Percentiles rank a stretch among this genome's conserved stretches.
Evolutionary conservation across 805 yeast species (phyloP).

Genomic region (Zygosaccharomyces bailii): DNA sequence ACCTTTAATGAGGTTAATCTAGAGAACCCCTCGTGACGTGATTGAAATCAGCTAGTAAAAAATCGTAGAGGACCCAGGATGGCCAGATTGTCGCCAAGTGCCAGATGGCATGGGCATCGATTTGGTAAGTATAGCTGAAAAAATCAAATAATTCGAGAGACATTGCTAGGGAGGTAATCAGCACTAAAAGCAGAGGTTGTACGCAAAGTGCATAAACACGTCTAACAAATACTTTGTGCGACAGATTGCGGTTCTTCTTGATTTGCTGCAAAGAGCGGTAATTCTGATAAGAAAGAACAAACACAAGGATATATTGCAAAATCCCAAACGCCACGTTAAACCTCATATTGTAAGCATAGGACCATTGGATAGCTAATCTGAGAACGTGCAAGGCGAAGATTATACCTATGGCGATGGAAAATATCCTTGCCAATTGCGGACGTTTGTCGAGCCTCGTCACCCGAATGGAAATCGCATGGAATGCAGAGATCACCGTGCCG

Average conservation of each 20-base stretch:
- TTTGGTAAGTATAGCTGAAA: constrained; percentile 59
- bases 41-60: constrained; percentile 45
- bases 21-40: constrained; percentile 11
- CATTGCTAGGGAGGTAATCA: constrained; percentile 67
- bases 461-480: constrained; percentile 64
- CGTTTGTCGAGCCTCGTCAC: constrained; percentile 53
- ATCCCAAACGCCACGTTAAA: constrained; percentile 81
- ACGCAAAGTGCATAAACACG: constrained; percentile 31
- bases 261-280: constrained; percentile 21
- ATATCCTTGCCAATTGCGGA: constrained; percentile 33
- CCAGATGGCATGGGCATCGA: constrained; percentile 96
- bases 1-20: constrained; percentile 2
- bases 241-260: constrained; percentile 7
- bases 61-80: constrained; percentile 67
- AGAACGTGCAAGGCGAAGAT: constrained; percentile 64
- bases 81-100: constrained; percentile 87
- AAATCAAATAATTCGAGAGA: constrained; percentile 89
- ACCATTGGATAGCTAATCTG: constrained; percentile 70
- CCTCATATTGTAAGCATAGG: constrained; percentile 90
- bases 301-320: constrained; percentile 54
- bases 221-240: constrained; percentile 7
- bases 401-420: constrained; percentile 42
- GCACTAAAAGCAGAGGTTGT: constrained; percentile 51
- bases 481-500: constrained; percentile 75
- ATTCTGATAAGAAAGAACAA: constrained; percentile 34